Evolutionary conservation across 176 grass and related monocot genomes (phyloP).

Genomic region (Neostapfia colusana): DNA sequence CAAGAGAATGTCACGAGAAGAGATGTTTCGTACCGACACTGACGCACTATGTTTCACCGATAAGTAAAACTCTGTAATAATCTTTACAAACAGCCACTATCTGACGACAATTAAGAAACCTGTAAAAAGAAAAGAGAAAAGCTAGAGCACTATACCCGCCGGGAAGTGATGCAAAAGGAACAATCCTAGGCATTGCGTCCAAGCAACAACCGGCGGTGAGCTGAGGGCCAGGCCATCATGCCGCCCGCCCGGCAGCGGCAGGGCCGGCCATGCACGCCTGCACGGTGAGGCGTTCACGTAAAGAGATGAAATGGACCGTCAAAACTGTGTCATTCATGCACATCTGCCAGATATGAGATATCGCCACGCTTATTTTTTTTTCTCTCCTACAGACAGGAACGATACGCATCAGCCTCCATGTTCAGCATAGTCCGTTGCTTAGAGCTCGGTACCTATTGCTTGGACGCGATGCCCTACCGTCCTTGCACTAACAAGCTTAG

Average conservation of each 20-base stretch:
- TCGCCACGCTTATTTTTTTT: neutral
- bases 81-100: neutral
- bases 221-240: neutral
- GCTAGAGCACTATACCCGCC: neutral
- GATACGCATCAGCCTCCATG: neutral
- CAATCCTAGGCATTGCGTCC: constrained; percentile 27
- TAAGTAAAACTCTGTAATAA: neutral
- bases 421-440: neutral
- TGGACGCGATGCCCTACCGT: constrained; percentile 27
- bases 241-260: too few species aligned
- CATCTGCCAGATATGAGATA: neutral
- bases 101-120: neutral
- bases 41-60: neutral
- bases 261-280: constrained; percentile 1
- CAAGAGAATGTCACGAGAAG: neutral
- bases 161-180: neutral
- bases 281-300: constrained; percentile 42
- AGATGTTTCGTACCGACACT: neutral
- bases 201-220: constrained; percentile 35
- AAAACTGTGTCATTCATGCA: constrained; percentile 20
- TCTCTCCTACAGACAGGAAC: neutral
- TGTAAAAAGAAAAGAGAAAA: neutral
- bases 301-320: neutral
- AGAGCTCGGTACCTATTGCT: constrained; percentile 28
- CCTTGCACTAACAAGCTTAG: neutral